A percentile compares a stretch with the other conserved stretches of the same genome.
These are phyloP conservation scores for Malus hybrid DNA, from an alignment of 331 rosid species.

Conservation along the genomic window DNA sequence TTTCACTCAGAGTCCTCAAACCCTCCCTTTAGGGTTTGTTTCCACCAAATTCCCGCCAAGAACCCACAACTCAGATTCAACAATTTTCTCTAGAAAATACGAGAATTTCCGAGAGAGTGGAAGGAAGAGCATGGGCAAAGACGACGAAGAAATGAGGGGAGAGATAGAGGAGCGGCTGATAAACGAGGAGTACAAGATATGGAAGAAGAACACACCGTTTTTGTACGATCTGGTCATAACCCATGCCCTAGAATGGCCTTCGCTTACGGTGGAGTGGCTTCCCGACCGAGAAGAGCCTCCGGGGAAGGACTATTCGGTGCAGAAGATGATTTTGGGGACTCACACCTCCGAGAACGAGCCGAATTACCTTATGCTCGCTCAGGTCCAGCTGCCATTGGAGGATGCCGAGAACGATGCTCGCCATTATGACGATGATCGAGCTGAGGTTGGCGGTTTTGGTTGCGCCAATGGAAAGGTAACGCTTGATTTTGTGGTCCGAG, in stretches of 20 bases:
- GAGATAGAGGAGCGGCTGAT: slow-evolving; percentile 89
- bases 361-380: slow-evolving; percentile 92
- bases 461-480: slow-evolving; percentile 85
- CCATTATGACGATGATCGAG: slow-evolving; percentile 73
- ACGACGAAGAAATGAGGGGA: slow-evolving; percentile 94
- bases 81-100: not conserved
- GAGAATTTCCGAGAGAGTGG: not conserved
- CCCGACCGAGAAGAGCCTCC: slow-evolving; percentile 88
- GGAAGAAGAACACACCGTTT: slow-evolving; percentile 99
- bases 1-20: not conserved
- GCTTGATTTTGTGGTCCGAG: not conserved
- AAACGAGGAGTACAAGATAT: slow-evolving; percentile 96
- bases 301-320: slow-evolving; percentile 90
- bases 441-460: slow-evolving; percentile 77
- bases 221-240: slow-evolving; percentile 88
- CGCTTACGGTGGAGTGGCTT: slow-evolving; percentile 95
- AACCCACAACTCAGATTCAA: not conserved
- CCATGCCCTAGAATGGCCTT: slow-evolving; percentile 97
- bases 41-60: slow-evolving; percentile 5
- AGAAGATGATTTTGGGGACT: slow-evolving; percentile 87
- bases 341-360: slow-evolving; percentile 97
- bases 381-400: slow-evolving; percentile 88
- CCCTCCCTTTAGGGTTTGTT: slow-evolving; percentile 7
- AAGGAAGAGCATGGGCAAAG: slow-evolving; percentile 57
- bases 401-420: slow-evolving; percentile 92